Percentiles rank a stretch among this genome's conserved stretches.
Evolutionary conservation across 208 protist species (phyloP).

Genomic region (Naegleria fowleri): DNA sequence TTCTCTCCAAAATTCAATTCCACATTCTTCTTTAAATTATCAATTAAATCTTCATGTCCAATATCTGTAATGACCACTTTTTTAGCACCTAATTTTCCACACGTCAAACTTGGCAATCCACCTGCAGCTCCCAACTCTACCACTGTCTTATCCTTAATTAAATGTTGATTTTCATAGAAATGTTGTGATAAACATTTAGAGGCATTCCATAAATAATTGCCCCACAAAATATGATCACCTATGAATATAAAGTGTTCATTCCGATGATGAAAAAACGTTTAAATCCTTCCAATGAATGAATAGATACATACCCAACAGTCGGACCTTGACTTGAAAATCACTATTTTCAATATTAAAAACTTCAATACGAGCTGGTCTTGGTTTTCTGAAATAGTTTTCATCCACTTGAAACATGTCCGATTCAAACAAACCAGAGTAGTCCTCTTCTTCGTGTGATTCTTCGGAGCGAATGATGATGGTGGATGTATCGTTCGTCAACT

Average conservation of each 20-base stretch:
- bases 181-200: not conserved
- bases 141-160: constrained; percentile 8
- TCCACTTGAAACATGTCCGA: not conserved
- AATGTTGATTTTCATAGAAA: not conserved
- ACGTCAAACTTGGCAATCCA: not conserved
- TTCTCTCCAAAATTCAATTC: not conserved
- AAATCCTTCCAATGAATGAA: not conserved
- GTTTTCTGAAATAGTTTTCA: not conserved
- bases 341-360: not conserved
- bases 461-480: no score
- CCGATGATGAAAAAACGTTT: no score
- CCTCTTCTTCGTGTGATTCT: no score
- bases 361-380: not conserved
- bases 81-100: not conserved
- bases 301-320: not conserved
- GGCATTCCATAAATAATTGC: not conserved
- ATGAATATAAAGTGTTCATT: not conserved
- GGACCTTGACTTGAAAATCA: not conserved
- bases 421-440: no score
- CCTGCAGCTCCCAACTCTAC: constrained; percentile 10
- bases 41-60: not conserved
- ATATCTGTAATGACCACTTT: not conserved
- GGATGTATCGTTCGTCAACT: no score
- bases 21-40: not conserved
- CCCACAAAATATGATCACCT: not conserved